Percentiles rank a stretch among this genome's conserved stretches.
Conservation (phyloP, 2,329 filamentous ascomycete genomes). For the Fusarium sp. region DNA sequence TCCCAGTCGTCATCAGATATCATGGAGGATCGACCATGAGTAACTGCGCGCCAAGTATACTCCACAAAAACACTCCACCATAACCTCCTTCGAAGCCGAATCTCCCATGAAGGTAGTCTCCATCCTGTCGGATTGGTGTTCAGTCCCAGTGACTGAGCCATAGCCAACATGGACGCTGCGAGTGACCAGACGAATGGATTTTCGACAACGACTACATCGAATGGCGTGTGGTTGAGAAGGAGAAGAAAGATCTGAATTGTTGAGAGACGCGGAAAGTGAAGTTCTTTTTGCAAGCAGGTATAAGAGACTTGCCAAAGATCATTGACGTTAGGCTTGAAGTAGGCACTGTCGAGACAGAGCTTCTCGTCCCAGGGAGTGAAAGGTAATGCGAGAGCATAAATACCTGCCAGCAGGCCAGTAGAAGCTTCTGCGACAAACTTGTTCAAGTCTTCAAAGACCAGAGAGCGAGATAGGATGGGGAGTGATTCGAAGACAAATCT, state of each 20-base stretch:
- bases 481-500: conserved; percentile 3
- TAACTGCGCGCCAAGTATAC: conserved; percentile 5
- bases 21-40: background rate
- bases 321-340: background rate
- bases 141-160: conserved; percentile 1
- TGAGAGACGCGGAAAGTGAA: background rate
- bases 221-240: background rate
- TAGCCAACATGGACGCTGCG: background rate
- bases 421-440: background rate
- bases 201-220: background rate
- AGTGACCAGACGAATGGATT: background rate
- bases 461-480: background rate
- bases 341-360: conserved; percentile 9
- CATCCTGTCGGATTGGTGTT: background rate
- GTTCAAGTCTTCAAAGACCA: background rate
- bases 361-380: conserved; percentile 16
- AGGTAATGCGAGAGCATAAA: conserved; percentile 3
- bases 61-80: conserved; percentile 11
- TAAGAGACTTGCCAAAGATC: conserved; percentile 1
- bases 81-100: background rate
- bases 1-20: background rate
- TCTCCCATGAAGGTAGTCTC: background rate
- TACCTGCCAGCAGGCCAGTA: background rate
- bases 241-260: background rate
- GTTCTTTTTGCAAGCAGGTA: background rate